These are phyloP conservation scores for Didymellaceae sp. DNA, from an alignment of 2,329 filamentous ascomycete genomes.

Conservation along the genomic window DNA sequence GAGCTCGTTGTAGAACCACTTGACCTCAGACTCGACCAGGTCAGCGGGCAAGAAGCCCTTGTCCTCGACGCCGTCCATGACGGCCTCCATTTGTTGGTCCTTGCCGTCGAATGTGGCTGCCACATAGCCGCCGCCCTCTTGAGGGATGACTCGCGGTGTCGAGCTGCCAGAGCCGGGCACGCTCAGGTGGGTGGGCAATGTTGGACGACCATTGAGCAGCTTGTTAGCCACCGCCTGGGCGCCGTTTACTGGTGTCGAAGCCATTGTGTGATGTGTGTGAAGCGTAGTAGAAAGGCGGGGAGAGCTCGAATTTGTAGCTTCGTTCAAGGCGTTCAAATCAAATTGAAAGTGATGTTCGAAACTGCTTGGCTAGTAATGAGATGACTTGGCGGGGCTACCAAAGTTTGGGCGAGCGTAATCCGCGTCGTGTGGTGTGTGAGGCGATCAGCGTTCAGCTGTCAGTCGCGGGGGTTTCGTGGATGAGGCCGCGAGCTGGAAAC, in stretches of 20 bases:
- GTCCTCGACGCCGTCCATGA: slow-evolving; percentile 79
- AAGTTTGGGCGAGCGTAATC: slow-evolving; percentile 15
- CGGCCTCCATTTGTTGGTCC: slow-evolving; percentile 83
- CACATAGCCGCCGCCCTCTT: slow-evolving; percentile 88
- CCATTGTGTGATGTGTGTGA: slow-evolving; percentile 33
- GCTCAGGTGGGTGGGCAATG: slow-evolving; percentile 80
- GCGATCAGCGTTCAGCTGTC: slow-evolving; percentile 1
- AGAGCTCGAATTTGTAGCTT: slow-evolving; percentile 11
- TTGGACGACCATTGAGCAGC: slow-evolving; percentile 74
- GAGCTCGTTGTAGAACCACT: slow-evolving; percentile 97
- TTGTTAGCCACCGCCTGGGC: slow-evolving; percentile 53
- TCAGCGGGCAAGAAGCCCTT: slow-evolving; percentile 85
- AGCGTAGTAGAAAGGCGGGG: not conserved
- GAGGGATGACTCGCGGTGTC: slow-evolving; percentile 75
- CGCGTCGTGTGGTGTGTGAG: slow-evolving; percentile 14
- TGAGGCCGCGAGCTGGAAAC: slow-evolving; percentile 12
- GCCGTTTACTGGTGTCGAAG: slow-evolving; percentile 43
- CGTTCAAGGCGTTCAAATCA: not conserved
- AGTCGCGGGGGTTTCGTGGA: slow-evolving; percentile 13
- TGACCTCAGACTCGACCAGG: slow-evolving; percentile 83
- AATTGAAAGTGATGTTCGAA: slow-evolving; percentile 15
- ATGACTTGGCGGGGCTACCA: slow-evolving; percentile 18
- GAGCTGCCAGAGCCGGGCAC: slow-evolving; percentile 64
- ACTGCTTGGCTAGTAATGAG: slow-evolving; percentile 17
- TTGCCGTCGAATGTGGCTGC: slow-evolving; percentile 95